A percentile compares a stretch with the other conserved stretches of the same genome.
Conservation (phyloP, 176 grass and related monocot genomes). For the Poa pratensis region DNA sequence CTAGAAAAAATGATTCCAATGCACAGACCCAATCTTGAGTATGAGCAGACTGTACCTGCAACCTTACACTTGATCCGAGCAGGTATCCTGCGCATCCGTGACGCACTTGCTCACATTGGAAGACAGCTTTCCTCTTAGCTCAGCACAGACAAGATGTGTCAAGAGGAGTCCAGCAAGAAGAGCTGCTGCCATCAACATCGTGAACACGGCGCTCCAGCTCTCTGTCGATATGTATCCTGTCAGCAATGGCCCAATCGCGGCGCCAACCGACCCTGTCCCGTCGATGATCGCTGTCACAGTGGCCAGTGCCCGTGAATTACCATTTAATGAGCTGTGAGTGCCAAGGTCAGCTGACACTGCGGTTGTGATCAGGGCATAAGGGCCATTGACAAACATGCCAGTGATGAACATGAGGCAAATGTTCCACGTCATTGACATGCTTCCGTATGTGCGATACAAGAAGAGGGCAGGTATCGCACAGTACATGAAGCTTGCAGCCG, state of each 20-base stretch:
- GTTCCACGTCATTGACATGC: slow-evolving; percentile 66
- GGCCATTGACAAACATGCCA: slow-evolving; percentile 87
- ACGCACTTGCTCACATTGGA: slow-evolving; percentile 26
- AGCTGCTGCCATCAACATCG: slow-evolving; percentile 78
- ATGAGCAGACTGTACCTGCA: slow-evolving; percentile 17
- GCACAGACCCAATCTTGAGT: background rate
- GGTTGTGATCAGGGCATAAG: slow-evolving; percentile 86
- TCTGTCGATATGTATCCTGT: slow-evolving; percentile 76
- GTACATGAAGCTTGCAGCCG: slow-evolving; percentile 83
- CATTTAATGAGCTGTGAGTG: slow-evolving; percentile 72
- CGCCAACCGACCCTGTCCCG: slow-evolving; percentile 74
- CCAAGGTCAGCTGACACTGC: slow-evolving; percentile 87
- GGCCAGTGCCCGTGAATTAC: slow-evolving; percentile 72
- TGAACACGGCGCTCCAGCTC: slow-evolving; percentile 78
- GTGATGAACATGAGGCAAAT: slow-evolving; percentile 76
- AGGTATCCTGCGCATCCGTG: background rate
- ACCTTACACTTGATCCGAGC: slow-evolving; percentile 51
- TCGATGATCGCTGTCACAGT: slow-evolving; percentile 91
- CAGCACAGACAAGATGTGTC: slow-evolving; percentile 60
- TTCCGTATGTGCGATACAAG: slow-evolving; percentile 74
- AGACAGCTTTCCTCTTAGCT: slow-evolving; percentile 51
- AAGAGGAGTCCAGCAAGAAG: slow-evolving; percentile 80
- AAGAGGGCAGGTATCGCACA: slow-evolving; percentile 74
- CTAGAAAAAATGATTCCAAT: slow-evolving; percentile 40
- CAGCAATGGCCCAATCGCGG: slow-evolving; percentile 74